A percentile compares a stretch with the other conserved stretches of the same genome.
Conservation (phyloP, 2,329 filamentous ascomycete species). For the Chrysoporthe austroafricana region DNA sequence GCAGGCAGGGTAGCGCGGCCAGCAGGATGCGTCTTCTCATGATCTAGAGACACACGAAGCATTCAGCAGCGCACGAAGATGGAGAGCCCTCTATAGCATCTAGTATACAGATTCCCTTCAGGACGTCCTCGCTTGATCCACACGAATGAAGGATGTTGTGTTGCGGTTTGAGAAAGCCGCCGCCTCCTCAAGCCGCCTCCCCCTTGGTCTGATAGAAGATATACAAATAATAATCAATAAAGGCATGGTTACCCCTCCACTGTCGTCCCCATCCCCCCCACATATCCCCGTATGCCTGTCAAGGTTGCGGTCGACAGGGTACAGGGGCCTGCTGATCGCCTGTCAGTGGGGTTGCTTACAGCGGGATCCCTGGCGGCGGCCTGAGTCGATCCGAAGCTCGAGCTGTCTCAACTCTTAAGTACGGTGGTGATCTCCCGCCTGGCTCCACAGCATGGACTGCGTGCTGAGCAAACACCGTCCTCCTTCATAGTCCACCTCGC, state of each 20-base stretch:
- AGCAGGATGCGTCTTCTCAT: too few relatives aligned
- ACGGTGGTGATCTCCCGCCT: background rate
- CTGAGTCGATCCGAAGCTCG: background rate
- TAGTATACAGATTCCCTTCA: background rate
- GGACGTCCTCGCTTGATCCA: background rate
- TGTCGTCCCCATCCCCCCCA: too few relatives aligned
- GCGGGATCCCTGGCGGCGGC: background rate
- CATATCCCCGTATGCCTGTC: too few relatives aligned
- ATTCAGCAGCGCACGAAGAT: too few relatives aligned
- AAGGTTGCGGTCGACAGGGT: background rate
- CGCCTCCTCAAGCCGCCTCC: too few relatives aligned
- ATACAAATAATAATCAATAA: too few relatives aligned
- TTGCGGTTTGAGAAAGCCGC: too few relatives aligned
- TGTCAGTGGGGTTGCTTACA: background rate
- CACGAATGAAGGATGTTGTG: too few relatives aligned
- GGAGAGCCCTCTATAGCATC: background rate
- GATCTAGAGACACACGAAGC: too few relatives aligned
- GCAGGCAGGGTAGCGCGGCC: too few relatives aligned
- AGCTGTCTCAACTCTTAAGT: background rate
- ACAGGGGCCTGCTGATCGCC: background rate
- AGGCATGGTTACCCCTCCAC: too few relatives aligned
- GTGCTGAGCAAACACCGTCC: background rate
- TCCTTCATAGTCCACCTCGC: background rate
- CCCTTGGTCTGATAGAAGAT: too few relatives aligned
- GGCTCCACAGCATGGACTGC: background rate